Evolutionary conservation across 1,284 basidiomycete species (phyloP), one percentile per base, ranked within the genome.

Genomic region (Cutaneotrichosporon spelunceum): DNA sequence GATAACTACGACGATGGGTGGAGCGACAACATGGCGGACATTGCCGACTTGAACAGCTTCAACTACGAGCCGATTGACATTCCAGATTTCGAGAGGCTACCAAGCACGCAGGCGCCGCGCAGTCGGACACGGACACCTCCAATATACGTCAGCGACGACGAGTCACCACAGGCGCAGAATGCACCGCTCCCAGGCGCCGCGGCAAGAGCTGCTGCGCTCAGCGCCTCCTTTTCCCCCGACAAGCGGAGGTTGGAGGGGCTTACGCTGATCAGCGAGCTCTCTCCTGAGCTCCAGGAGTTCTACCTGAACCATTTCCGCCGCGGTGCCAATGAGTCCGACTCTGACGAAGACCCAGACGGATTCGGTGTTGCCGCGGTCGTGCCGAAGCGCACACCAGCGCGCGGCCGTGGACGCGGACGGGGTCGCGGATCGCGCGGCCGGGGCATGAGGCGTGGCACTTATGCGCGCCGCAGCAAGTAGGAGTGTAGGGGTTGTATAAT

Each of bases 261-360:
- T 26, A 63, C 52, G 48, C 62, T 68, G 2, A 65, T 74, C 48
- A 30, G 45, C 11, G 67, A 70, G 19, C 56, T 74, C 16, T 60
- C 66, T 5, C 56, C 50, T 19, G 29, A 54, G 19, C 59, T 56
- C 56, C 68, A 65, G 48, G 66, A 65, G 11, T 76, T 74, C 56
- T 76, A 72, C 60, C 52, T 56, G 36, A 64, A 74, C 54, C 74
- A 76, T 65, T 76, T 70, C 70, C 60, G 74, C 21, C 49, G 72
- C 34, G 74, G 72, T 8, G 71, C 69, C 10, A 68, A 69, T 21
- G 59, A 59, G 11, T 8, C 33, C 9, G 50, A 42, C 24, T 57
- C 53, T 14, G 48, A 54, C 21, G 54, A 49, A 24, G 55, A 42
- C 30, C 55, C 55, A 1, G 56, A 50, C 27, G 54, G 7, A 10